Base-by-base conservation (phyloP, 371 early-diverging fungal species). In the Rhizopus sp. region DNA sequence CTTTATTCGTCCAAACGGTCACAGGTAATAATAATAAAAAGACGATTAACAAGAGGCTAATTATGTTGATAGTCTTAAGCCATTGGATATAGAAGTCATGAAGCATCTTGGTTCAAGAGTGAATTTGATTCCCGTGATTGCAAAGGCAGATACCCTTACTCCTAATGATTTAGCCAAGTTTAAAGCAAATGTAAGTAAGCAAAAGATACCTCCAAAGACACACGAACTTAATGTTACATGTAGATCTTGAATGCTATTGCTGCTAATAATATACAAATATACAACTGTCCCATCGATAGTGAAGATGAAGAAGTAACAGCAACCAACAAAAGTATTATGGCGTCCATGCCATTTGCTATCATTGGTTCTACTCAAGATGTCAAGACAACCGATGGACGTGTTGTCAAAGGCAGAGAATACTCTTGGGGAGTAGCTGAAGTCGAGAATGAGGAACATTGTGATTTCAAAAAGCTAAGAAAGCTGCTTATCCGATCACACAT, bases 401-500 rank as follows among this genome's bases (percentile, higher is more conserved):
- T 71, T 17, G 92, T 91, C 45, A 87, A 89, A 46, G 97, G 95
- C 35, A 83, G 97, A 50, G 86, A 93, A 71, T 97, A 94, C 80
- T 77, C 88, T 7, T 97, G 97, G 97, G 97, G 97, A 59, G 88
- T 92, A 48, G 90, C 92, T 9, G 92, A 93, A 68, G 93, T 95
- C 44, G 94, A 96, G 63, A 91, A 92, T 63, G 93, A 94, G 60
- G 81, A 80, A 30, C 88, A 92, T 61, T 93, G 91, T 70, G 97
- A 97, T 76, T 95, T 97, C 71, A 87, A 86, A 68, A 93, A 94
- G 73, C 87, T 99, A 42, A 89, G 97, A 64, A 90, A 88, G 72
- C 72, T 97, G 59, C 82, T 97, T 53, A 87, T 97, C 70, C 77
- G 93, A 59, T 88, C 93, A 17, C 95, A 97, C 74, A 93, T 97